Evolutionary conservation across 371 early-diverging fungal species (phyloP).

Genomic region (Haplosporangium sp.): DNA sequence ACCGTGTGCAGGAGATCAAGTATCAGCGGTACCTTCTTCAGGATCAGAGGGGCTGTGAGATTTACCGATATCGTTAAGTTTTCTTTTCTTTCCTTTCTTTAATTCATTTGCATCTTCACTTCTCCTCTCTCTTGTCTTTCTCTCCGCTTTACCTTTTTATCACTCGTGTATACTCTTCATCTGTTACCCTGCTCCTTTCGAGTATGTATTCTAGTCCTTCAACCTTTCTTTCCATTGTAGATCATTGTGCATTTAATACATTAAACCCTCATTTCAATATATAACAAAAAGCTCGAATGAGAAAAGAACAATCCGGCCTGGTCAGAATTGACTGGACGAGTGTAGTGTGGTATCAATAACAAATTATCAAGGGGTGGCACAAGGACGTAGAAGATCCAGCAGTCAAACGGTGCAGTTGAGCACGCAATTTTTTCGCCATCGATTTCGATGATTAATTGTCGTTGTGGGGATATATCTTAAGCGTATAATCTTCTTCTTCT

Average conservation of each 20-base stretch:
- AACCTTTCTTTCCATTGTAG: too few relatives aligned
- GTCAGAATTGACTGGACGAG: not conserved
- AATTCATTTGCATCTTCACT: not conserved
- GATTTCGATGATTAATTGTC: not conserved
- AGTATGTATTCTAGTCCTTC: too few relatives aligned
- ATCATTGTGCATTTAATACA: too few relatives aligned
- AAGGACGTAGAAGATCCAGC: too few relatives aligned
- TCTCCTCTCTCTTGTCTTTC: conserved; percentile 1
- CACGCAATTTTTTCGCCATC: not conserved
- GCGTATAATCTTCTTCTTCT: not conserved
- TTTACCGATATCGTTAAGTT: conserved; percentile 47
- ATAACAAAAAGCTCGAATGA: not conserved
- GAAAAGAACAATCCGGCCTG: not conserved
- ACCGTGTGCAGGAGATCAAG: conserved; percentile 55
- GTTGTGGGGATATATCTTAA: not conserved
- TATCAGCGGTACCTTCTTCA: conserved; percentile 47
- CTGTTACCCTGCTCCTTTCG: too few relatives aligned
- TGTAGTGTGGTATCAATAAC: too few relatives aligned
- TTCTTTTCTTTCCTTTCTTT: too few relatives aligned
- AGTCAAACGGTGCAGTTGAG: not conserved
- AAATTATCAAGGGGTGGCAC: too few relatives aligned
- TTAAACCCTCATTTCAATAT: not conserved
- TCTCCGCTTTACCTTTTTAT: not conserved
- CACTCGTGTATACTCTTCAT: not conserved
- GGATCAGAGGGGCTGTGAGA: conserved; percentile 47